Conservation (phyloP, 306 rosid species). For the Cucurbita moschata region DNA sequence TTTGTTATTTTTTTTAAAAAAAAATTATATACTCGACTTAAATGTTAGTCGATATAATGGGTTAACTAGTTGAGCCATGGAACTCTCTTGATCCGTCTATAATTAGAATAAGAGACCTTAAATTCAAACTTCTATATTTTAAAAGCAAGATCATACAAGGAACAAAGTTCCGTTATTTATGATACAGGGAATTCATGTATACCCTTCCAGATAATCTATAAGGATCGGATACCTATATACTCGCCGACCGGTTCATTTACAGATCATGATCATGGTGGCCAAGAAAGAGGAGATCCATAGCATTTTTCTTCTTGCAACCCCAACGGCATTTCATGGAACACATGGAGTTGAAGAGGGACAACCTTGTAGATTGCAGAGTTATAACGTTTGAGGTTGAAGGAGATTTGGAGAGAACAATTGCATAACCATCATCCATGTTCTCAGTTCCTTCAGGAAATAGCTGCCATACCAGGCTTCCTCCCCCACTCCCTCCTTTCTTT, state of each 20-base stretch:
- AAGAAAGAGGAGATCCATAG: background rate
- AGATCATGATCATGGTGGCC: background rate
- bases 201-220: background rate
- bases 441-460: conserved; percentile 74
- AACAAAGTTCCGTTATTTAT: background rate
- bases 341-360: conserved; percentile 41
- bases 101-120: too few species aligned
- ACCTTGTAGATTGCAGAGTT: conserved; percentile 46
- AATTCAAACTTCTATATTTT: too few species aligned
- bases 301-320: conserved; percentile 60
- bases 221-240: background rate
- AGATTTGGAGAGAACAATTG: conserved; percentile 48
- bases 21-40: too few species aligned
- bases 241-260: background rate
- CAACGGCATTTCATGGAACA: conserved; percentile 61
- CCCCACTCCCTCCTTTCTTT: conserved; percentile 79
- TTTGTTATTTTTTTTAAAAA: too few species aligned
- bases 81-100: too few species aligned
- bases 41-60: too few species aligned
- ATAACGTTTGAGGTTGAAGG: conserved; percentile 49
- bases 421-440: conserved; percentile 87
- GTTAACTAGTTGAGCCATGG: too few species aligned
- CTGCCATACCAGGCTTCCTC: conserved; percentile 82
- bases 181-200: background rate
- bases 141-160: background rate